Evolutionary conservation across 2,329 filamentous ascomycete genomes (phyloP), one percentile per base, ranked within the genome.

Genomic region (Lasiodiplodia theobromae): DNA sequence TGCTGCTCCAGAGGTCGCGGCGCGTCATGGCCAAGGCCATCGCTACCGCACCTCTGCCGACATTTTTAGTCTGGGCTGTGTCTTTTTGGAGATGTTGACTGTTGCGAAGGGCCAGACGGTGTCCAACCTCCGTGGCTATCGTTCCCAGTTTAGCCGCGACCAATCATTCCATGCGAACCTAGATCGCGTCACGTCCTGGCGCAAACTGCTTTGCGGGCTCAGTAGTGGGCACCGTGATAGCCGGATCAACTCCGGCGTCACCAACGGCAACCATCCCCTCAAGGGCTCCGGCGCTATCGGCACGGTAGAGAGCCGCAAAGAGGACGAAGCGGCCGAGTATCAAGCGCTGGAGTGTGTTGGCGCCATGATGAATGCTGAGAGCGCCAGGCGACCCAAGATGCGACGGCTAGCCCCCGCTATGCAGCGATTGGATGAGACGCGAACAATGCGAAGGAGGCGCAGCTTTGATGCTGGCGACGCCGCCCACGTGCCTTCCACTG

Each of bases 11-110:
- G 79, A 81, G 69, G 74, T 76, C 2, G 73, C 80, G n/a, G 70
- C 76, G 0, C 76, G 78, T 1, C 77, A 77, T 14, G 78, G 75
- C 66, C 63, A 69, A 34, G 28, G 37, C 18, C 62, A 67, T n/a
- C 74, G 77, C 12, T 76, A 77, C 63, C 67, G 67, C n/a, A 51
- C 57, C 1, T 63, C 67, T 14, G 77, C 78, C 1, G 79, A 81
- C 57, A 76, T 80, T 3, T 81, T 81, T 69, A 77, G 77, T 0
- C 67, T 81, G 1, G 79, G 79, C n/a, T 80, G 78, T 57, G 75
- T 81, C 4, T 80, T 81, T 69, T 71, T 81, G 1, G 73, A 74
- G 16, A 81, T 81, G 75, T 73, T 81, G 68, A 80, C 78, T 0
- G 75, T 77, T 7, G 77, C 74, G 2, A 78, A 79, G 62, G 77